Percentiles rank a stretch among this genome's conserved stretches.
These are phyloP conservation scores for Cyanophora paradoxa DNA, from an alignment of 78 protist genomes.

Conservation along the genomic window DNA sequence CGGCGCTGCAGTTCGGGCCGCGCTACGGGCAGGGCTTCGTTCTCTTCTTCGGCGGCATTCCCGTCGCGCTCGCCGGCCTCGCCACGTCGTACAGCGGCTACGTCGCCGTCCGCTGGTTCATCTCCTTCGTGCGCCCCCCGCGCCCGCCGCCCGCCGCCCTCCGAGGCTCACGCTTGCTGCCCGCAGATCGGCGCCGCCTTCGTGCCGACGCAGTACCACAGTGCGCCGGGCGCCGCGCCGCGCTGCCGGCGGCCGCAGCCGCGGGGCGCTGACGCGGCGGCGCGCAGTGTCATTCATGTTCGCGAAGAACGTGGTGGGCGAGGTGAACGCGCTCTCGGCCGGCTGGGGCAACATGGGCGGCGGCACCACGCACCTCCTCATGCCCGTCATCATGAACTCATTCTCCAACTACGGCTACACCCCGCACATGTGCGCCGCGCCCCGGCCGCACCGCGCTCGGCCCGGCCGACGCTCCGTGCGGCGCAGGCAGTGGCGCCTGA, in stretches of 20 bases:
- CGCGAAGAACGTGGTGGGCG: not conserved
- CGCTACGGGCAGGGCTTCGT: not conserved
- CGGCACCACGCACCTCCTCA: not conserved
- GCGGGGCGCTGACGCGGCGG: too few relatives aligned
- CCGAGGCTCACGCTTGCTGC: too few relatives aligned
- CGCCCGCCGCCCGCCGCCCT: not conserved
- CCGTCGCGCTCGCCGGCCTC: not conserved
- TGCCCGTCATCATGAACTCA: not conserved
- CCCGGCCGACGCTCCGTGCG: too few relatives aligned
- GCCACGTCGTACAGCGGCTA: not conserved
- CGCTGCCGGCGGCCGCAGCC: too few relatives aligned
- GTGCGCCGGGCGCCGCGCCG: too few relatives aligned
- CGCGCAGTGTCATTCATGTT: too few relatives aligned
- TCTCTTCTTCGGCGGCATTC: not conserved
- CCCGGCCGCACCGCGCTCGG: too few relatives aligned
- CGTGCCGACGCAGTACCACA: too few relatives aligned
- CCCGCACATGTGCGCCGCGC: too few relatives aligned
- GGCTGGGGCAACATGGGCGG: slow-evolving; percentile 19
- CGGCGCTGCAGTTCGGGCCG: not conserved
- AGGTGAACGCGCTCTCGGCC: not conserved
- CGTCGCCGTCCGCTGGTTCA: not conserved
- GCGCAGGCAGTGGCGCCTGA: too few relatives aligned
- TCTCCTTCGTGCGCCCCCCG: not conserved
- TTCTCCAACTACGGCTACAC: not conserved
- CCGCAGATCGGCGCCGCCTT: too few relatives aligned